These are phyloP conservation scores for Claviceps arundinis DNA, from an alignment of 2,329 filamentous ascomycete species.

Conservation along the genomic window DNA sequence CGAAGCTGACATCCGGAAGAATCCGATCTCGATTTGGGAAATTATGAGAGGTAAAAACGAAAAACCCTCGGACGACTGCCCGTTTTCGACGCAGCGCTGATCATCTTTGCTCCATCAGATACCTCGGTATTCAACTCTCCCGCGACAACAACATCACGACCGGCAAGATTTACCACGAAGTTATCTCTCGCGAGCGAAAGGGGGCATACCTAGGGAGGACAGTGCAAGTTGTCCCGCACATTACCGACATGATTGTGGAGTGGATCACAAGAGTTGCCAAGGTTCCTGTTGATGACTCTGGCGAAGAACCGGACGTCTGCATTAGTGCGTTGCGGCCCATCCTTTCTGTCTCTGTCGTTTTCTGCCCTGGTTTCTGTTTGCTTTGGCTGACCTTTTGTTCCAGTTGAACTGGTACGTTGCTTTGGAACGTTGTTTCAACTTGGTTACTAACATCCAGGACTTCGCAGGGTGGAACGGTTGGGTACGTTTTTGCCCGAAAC, in stretches of 20 bases:
- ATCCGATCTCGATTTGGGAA: conserved; percentile 40
- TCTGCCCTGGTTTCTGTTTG: background rate
- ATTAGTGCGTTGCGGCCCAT: conserved; percentile 48
- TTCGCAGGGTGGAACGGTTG: conserved; percentile 46
- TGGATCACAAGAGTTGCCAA: conserved; percentile 81
- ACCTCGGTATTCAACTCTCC: conserved; percentile 69
- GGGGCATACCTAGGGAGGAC: conserved; percentile 73
- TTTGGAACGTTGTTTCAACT: background rate
- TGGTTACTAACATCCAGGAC: background rate
- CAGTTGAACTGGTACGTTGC: conserved; percentile 22
- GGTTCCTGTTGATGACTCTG: conserved; percentile 76
- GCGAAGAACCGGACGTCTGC: conserved; percentile 77
- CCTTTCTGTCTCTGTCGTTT: background rate
- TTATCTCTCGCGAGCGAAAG: conserved; percentile 31
- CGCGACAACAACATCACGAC: conserved; percentile 94
- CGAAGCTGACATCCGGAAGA: conserved; percentile 13
- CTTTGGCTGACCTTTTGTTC: conserved; percentile 9
- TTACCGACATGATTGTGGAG: conserved; percentile 83
- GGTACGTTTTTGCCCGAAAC: background rate
- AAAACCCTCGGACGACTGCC: background rate
- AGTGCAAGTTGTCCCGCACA: conserved; percentile 82
- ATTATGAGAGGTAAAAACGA: conserved; percentile 34
- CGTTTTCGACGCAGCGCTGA: background rate
- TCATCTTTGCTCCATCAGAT: conserved; percentile 22
- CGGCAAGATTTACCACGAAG: conserved; percentile 73